Evolutionary conservation across 257 asterid species (phyloP).

Genomic region (Leonotis leonurus): DNA sequence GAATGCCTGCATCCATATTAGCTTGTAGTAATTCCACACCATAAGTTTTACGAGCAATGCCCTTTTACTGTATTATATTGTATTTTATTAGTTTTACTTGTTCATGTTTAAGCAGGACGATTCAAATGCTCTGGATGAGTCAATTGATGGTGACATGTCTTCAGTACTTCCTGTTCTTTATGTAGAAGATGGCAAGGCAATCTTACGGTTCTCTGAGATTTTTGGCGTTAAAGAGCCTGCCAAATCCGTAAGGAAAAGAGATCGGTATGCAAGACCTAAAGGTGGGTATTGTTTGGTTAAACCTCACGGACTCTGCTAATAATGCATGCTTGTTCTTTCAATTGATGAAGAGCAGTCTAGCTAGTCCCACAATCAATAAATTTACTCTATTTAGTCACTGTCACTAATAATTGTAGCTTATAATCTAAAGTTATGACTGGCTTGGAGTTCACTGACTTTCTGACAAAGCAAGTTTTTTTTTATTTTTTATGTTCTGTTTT

Average conservation of each 20-base stretch:
- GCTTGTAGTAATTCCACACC: too few relatives aligned
- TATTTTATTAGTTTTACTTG: conserved; percentile 19
- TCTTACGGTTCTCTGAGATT: conserved; percentile 87
- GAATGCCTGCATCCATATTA: too few relatives aligned
- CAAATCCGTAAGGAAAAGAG: conserved; percentile 63
- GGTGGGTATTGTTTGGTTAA: conserved; percentile 39
- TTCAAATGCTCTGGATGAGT: conserved; percentile 41
- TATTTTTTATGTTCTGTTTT: too few relatives aligned
- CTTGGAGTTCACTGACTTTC: conserved; percentile 12
- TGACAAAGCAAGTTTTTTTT: conserved; percentile 13
- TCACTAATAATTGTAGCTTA: not conserved
- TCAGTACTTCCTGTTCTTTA: conserved; percentile 82
- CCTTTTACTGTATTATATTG: conserved; percentile 15
- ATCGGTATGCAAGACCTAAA: conserved; percentile 51
- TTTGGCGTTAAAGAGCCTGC: conserved; percentile 72
- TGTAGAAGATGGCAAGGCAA: conserved; percentile 76
- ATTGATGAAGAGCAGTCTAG: not conserved
- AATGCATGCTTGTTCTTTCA: conserved; percentile 4
- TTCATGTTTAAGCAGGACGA: conserved; percentile 51
- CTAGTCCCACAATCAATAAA: not conserved
- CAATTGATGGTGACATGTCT: conserved; percentile 39
- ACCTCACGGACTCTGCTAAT: not conserved
- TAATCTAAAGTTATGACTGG: conserved; percentile 5
- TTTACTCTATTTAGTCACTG: conserved; percentile 1
- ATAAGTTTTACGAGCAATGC: too few relatives aligned